Base-by-base conservation (phyloP, 495 filamentous ascomycete genomes). In the Corynascus novoguineensis region DNA sequence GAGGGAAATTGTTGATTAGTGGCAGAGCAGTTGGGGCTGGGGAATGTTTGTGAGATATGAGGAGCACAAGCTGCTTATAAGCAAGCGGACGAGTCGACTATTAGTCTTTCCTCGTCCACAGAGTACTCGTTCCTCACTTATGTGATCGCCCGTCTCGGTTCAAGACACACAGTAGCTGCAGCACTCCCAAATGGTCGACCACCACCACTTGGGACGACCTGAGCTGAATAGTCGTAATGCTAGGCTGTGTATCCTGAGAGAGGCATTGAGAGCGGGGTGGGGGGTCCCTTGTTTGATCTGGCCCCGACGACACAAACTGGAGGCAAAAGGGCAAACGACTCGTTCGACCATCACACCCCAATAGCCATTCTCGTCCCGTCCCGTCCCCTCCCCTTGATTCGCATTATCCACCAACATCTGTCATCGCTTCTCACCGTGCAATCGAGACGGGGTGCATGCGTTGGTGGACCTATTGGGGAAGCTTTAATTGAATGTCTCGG, bases 381-480 rank as follows among this genome's bases (percentile, higher is more conserved):
- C 49, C 34, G 22, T 40, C 34, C 34, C 49, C 49, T 19, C 38
- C 2, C 49, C 51, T 28, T n/a, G 27, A 31, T 22, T 59, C n/a
- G 15, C 42, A 50, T 60, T 55, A 51, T 51, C 45, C 38, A 46
- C 7, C 5, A n/a, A 3, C 58, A 45, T 29, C 29, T 46, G 58
- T 60, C 58, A 60, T 60, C 15, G 38, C 45, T 17, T 40, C 34
- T 53, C 27, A 53, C 25, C 15, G 32, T 15, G 9, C 8, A 22
- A 42, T 50, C 57, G 54, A 53, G 57, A 25, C 24, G 25, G 34
- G 22, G 32, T 31, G 50, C 28, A 59, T 45, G 57, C 27, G 5
- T 42, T n/a, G 31, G 27, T 25, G n/a, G 49, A 47, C 57, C 55
- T 62, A 50, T 59, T n/a, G 51, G 38, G 46, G n/a, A 9, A 25